A percentile compares a stretch with the other conserved stretches of the same genome.
Conservation (phyloP, 106 monocot genomes). For the Hemerocallis citrina region DNA sequence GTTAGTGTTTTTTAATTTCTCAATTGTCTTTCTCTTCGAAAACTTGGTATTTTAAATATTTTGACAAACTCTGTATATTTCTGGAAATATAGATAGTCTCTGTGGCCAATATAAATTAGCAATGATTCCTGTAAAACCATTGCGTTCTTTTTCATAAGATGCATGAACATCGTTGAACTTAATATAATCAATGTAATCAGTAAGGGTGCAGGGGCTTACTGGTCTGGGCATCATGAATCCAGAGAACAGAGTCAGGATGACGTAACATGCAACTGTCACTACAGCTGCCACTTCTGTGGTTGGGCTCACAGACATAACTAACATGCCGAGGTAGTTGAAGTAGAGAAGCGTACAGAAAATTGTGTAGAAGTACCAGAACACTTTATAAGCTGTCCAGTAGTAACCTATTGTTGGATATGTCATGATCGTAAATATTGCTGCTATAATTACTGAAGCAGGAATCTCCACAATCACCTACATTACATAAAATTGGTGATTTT, state of each 20-base stretch:
- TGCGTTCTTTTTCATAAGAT: no score
- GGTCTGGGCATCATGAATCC: conserved; percentile 7
- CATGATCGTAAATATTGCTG: conserved; percentile 4
- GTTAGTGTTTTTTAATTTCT: no score
- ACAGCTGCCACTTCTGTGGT: neutral
- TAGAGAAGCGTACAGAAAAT: conserved; percentile 10
- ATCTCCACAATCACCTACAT: conserved; percentile 9
- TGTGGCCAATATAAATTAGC: no score
- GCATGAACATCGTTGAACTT: no score
- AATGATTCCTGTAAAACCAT: no score
- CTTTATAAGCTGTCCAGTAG: conserved; percentile 14
- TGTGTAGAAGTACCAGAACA: conserved; percentile 7
- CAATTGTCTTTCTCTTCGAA: no score
- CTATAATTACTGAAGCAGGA: neutral
- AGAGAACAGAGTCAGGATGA: conserved; percentile 9
- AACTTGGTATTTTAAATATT: no score
- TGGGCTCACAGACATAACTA: conserved; percentile 5
- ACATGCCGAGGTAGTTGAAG: conserved; percentile 14
- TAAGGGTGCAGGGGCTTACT: no score
- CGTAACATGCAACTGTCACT: conserved; percentile 1
- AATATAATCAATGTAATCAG: no score
- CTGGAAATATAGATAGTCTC: no score
- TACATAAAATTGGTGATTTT: no score
- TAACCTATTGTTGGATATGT: conserved; percentile 13
- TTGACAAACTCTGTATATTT: no score